Percentiles rank a stretch among this genome's conserved stretches.
phyloP scores from a whole-genome alignment of 1,139 yeast species.

The Geotrichum histeridarum region DNA sequence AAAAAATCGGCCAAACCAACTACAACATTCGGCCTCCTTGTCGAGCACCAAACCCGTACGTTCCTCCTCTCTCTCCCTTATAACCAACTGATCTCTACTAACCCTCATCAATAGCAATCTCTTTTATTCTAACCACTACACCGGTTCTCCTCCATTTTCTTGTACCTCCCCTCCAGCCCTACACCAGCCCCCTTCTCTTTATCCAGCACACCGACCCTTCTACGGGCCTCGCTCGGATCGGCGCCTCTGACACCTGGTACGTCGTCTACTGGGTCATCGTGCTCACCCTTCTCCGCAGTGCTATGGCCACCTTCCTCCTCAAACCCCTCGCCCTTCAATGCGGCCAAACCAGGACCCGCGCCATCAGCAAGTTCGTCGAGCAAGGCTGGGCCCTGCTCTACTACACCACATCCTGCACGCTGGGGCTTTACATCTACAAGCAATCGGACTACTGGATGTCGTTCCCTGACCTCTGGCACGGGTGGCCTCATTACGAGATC shows the following conservation, averaged over 20 bases:
- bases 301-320: slow-evolving; percentile 53
- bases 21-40: too few species aligned
- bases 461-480: slow-evolving; percentile 56
- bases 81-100: too few species aligned
- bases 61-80: too few species aligned
- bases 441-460: slow-evolving; percentile 57
- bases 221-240: slow-evolving; percentile 26
- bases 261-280: slow-evolving; percentile 53
- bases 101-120: too few species aligned
- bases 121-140: too few species aligned
- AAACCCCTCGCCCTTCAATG: slow-evolving; percentile 50
- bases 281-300: slow-evolving; percentile 56
- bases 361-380: slow-evolving; percentile 69
- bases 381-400: slow-evolving; percentile 79
- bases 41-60: too few species aligned
- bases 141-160: too few species aligned
- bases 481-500: slow-evolving; percentile 65
- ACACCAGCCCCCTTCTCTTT: slow-evolving; percentile 26
- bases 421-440: slow-evolving; percentile 56
- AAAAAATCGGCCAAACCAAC: too few species aligned
- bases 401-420: slow-evolving; percentile 51
- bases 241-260: slow-evolving; percentile 46
- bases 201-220: slow-evolving; percentile 27
- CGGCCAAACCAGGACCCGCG: slow-evolving; percentile 40
- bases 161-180: too few species aligned